Conservation (phyloP, 1,139 yeast genomes). For the Geotrichum aggregatum region DNA sequence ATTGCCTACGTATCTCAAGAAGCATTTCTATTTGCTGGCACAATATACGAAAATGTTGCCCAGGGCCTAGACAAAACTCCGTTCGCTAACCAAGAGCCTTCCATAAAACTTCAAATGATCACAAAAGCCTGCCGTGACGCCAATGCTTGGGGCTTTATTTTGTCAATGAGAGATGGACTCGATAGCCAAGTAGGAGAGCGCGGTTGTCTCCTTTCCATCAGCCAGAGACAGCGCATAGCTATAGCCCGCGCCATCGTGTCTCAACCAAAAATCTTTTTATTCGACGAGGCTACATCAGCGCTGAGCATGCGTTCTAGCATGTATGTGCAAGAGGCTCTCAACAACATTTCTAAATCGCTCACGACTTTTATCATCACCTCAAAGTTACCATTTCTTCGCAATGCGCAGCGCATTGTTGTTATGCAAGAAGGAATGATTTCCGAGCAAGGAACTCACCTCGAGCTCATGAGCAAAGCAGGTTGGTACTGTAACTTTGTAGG, state of each 20-base stretch:
- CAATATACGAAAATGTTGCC: slow-evolving; percentile 71
- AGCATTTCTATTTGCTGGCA: slow-evolving; percentile 76
- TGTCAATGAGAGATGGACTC: slow-evolving; percentile 41
- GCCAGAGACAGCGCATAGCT: slow-evolving; percentile 87
- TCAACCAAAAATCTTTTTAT: slow-evolving; percentile 57
- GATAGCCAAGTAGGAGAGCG: slow-evolving; percentile 57
- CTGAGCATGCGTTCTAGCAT: slow-evolving; percentile 64
- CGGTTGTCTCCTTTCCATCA: slow-evolving; percentile 60
- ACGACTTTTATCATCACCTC: slow-evolving; percentile 77
- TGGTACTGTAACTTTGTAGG: slow-evolving; percentile 39
- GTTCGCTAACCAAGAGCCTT: slow-evolving; percentile 42
- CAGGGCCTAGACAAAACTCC: slow-evolving; percentile 63
- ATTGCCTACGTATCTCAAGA: slow-evolving; percentile 89
- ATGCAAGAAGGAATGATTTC: slow-evolving; percentile 42
- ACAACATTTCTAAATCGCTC: slow-evolving; percentile 55
- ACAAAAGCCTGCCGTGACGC: slow-evolving; percentile 41
- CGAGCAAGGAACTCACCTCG: slow-evolving; percentile 44
- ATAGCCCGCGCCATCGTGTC: slow-evolving; percentile 75
- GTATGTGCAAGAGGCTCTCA: slow-evolving; percentile 48
- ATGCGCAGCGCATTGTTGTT: slow-evolving; percentile 45
- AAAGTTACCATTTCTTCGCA: slow-evolving; percentile 65
- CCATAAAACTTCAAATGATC: slow-evolving; percentile 35
- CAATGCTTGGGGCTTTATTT: slow-evolving; percentile 43
- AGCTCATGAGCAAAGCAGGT: slow-evolving; percentile 37
- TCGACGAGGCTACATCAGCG: slow-evolving; percentile 78